Evolutionary conservation across 108 stramenopile genomes (phyloP).

Genomic region (Fistulifera pelliculosa): DNA sequence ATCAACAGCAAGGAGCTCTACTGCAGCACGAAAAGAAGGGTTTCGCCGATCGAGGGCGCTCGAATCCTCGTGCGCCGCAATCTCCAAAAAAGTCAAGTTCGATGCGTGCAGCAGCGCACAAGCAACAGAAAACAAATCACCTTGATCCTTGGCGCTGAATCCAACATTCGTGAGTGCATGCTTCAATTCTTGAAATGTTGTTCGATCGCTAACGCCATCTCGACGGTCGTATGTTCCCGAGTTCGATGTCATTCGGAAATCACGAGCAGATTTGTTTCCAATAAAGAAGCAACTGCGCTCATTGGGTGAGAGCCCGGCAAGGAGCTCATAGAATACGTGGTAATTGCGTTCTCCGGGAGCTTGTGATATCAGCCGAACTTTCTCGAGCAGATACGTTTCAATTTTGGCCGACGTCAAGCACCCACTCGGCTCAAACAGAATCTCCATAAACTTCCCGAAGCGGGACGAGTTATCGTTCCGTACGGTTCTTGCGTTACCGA

Average conservation of each 20-base stretch:
- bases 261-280: slow-evolving; percentile 26
- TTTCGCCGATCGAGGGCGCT: slow-evolving; percentile 32
- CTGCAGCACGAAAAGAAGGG: slow-evolving; percentile 36
- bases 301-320: slow-evolving; percentile 30
- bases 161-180: slow-evolving; percentile 66
- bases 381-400: slow-evolving; percentile 90
- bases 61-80: slow-evolving; percentile 15
- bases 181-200: slow-evolving; percentile 52
- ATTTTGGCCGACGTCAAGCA: slow-evolving; percentile 75
- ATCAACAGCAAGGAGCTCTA: slow-evolving; percentile 59
- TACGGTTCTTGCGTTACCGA: slow-evolving; percentile 91
- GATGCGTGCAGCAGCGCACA: slow-evolving; percentile 63
- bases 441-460: slow-evolving; percentile 92
- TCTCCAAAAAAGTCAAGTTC: slow-evolving; percentile 51
- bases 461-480: slow-evolving; percentile 83
- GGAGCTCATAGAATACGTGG: slow-evolving; percentile 85
- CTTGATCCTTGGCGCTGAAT: slow-evolving; percentile 31
- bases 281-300: slow-evolving; percentile 35
- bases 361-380: slow-evolving; percentile 81
- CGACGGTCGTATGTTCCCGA: slow-evolving; percentile 76
- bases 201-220: slow-evolving; percentile 68
- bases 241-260: slow-evolving; percentile 58
- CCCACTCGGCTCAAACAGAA: slow-evolving; percentile 63
- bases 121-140: slow-evolving; percentile 30
- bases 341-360: slow-evolving; percentile 86